Percentiles rank a stretch among this genome's conserved stretches.
These are phyloP conservation scores for Orbilia brochopaga DNA, from an alignment of 2,329 filamentous ascomycete species.

Conservation along the genomic window DNA sequence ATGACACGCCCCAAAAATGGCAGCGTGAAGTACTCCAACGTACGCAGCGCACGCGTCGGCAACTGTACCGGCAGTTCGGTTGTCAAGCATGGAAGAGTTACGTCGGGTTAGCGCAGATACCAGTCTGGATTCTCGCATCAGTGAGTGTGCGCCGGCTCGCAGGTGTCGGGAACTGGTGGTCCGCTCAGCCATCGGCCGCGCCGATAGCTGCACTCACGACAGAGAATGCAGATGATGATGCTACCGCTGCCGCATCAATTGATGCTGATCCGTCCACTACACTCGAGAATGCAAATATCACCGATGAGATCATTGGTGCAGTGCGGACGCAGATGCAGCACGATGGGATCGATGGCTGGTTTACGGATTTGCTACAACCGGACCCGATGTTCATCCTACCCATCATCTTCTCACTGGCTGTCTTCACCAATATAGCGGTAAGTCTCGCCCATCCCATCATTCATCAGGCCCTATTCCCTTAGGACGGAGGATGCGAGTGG, in stretches of 20 bases:
- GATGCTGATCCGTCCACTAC: neutral
- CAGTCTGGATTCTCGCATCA: slow-evolving; percentile 53
- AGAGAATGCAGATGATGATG: slow-evolving; percentile 13
- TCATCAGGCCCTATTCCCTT: too few relatives aligned
- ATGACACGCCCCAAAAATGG: slow-evolving; percentile 49
- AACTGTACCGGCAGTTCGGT: slow-evolving; percentile 51
- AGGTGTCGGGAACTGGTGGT: slow-evolving; percentile 9
- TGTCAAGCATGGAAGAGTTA: slow-evolving; percentile 53
- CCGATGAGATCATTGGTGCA: neutral
- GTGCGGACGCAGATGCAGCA: slow-evolving; percentile 34
- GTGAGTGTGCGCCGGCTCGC: slow-evolving; percentile 51
- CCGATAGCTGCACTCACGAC: neutral
- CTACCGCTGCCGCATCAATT: neutral
- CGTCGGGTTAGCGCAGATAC: slow-evolving; percentile 52
- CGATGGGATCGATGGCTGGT: slow-evolving; percentile 49
- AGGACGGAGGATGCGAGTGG: too few relatives aligned
- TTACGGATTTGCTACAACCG: slow-evolving; percentile 51
- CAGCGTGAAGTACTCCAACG: slow-evolving; percentile 31
- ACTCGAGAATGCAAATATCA: too few relatives aligned
- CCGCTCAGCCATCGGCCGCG: neutral
- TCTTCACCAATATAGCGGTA: slow-evolving; percentile 52
- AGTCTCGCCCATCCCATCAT: neutral
- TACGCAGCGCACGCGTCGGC: slow-evolving; percentile 40
- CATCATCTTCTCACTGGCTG: slow-evolving; percentile 50
- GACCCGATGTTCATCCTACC: slow-evolving; percentile 52